Base-by-base conservation (phyloP, 345 rosid genomes). In the Gossypium raimondii region DNA sequence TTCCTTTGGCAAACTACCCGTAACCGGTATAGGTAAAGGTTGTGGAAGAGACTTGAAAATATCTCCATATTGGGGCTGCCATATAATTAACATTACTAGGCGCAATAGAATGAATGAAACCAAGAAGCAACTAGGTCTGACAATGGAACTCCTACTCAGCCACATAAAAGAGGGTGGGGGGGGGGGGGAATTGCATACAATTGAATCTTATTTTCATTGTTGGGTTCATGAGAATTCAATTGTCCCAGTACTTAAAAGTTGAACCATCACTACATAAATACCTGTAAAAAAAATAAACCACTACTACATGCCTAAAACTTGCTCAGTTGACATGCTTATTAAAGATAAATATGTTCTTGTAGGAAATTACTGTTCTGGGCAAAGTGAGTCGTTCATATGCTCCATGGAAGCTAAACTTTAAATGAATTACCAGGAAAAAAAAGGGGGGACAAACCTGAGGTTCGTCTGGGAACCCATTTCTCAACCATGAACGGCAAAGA, bases 401-500 rank as follows among this genome's bases (percentile, higher is more conserved):
- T 43, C 41, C 41, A 34, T 34, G 41, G 52, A 5, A 47, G 2
- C 3, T 38, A 13, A 3, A 20, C 44, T 38, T 11, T 45, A 45
- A 67, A 67, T 20, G 63, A 63, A 51, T 22, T 34, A 12, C 29
- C 67, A 60, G 57, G 4, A 65, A 69, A 62, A 63, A 69, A 53
- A 62, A 22, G 22, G 27, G 41, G 7, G 41, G 7, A 67, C 82
- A 61, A 76, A 95, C 98, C 97, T 91, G 90, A 63, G 51, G 82
- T 81, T 91, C 92, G 70, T 89, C 91, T 10, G 83, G 85, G 74
- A 73, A 80, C 61, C 98, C 97, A 78, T 91, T 93, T 83, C 89
- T 86, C 84, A 95, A 78, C 99, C 99, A 95, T 67, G 98, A 93
- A 12, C 98, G 94, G 70, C 97, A 83, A 78, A 95, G 93, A 38